Percentiles rank a stretch among this genome's conserved stretches.
Conservation (phyloP, 805 yeast species). For the Hanseniaspora pseudoguilliermondii region DNA sequence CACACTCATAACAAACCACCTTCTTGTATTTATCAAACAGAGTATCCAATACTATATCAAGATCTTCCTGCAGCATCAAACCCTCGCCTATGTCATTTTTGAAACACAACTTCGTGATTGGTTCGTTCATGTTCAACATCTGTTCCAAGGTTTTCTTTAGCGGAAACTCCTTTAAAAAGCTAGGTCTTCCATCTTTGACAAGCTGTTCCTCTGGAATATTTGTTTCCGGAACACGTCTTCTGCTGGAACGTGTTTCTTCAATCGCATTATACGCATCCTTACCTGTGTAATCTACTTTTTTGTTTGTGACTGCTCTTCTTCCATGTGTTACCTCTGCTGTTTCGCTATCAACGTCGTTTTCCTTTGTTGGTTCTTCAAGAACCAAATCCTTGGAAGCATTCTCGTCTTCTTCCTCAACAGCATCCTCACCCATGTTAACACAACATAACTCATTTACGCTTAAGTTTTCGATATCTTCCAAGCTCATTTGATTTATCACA, state of each 20-base stretch:
- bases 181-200: background rate
- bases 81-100: background rate
- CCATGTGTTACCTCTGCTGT: background rate
- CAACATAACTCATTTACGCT: slow-evolving; percentile 18
- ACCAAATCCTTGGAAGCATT: background rate
- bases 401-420: slow-evolving; percentile 17
- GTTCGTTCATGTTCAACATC: background rate
- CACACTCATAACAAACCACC: slow-evolving; percentile 5
- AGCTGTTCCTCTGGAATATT: background rate
- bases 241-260: slow-evolving; percentile 1
- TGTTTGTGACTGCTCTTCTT: slow-evolving; percentile 7
- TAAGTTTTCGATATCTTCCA: background rate
- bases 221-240: background rate
- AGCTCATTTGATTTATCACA: slow-evolving; percentile 7
- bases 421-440: slow-evolving; percentile 18
- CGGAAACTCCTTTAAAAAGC: slow-evolving; percentile 12
- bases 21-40: background rate
- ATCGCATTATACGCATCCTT: slow-evolving; percentile 3
- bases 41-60: slow-evolving; percentile 3
- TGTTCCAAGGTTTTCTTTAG: background rate
- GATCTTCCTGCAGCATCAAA: background rate
- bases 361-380: background rate
- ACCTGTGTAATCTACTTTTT: slow-evolving; percentile 7
- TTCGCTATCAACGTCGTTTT: background rate
- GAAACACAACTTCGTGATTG: background rate